A percentile compares a stretch with the other conserved stretches of the same genome.
Evolutionary conservation across 331 rosid species (phyloP).

Genomic region (Quercus tomentella): DNA sequence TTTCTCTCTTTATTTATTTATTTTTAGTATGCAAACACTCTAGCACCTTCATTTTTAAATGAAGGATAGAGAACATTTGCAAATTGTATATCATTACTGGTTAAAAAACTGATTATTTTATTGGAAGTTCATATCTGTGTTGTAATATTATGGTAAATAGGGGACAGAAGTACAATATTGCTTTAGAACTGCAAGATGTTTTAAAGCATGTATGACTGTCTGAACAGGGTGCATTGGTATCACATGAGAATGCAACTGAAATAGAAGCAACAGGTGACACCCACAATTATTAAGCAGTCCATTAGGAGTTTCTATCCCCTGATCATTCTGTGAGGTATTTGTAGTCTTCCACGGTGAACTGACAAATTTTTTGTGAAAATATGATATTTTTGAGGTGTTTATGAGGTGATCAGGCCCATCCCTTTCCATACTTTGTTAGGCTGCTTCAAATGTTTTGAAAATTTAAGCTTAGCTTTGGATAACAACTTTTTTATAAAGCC

Average conservation of each 20-base stretch:
- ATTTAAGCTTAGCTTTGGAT: background rate
- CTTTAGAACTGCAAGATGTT: background rate
- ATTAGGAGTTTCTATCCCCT: constrained; percentile 22
- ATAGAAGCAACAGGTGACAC: constrained; percentile 25
- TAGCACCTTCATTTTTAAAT: background rate
- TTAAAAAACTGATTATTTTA: background rate
- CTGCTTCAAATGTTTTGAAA: background rate
- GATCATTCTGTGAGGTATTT: constrained; percentile 19
- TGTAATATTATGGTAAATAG: background rate
- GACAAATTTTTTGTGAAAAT: background rate
- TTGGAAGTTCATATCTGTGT: background rate
- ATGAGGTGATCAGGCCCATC: background rate
- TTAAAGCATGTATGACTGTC: constrained; percentile 15
- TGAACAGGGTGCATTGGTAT: constrained; percentile 29
- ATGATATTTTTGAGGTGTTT: background rate
- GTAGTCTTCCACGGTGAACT: constrained; percentile 13
- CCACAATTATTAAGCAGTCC: constrained; percentile 5
- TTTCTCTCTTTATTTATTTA: background rate
- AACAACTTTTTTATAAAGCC: background rate
- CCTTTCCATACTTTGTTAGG: background rate
- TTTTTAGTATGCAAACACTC: background rate
- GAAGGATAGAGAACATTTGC: no score
- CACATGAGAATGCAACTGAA: constrained; percentile 22
- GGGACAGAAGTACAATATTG: background rate
- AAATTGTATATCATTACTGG: no score